Evolutionary conservation across 2,329 filamentous ascomycete genomes (phyloP).

Genomic region (Arthrinium puccinioides): DNA sequence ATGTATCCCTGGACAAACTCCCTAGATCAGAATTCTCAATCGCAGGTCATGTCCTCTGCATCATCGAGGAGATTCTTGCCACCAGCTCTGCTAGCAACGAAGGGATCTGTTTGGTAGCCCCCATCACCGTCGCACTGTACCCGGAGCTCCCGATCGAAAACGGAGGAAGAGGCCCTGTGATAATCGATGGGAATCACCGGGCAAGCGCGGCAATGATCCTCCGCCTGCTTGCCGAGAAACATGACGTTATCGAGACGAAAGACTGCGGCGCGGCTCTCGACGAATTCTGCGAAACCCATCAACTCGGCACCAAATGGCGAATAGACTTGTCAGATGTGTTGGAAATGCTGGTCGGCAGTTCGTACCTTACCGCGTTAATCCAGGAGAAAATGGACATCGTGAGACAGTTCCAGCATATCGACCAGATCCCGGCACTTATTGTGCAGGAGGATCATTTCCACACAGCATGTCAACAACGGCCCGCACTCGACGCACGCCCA

Average conservation of each 20-base stretch:
- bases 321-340: background rate
- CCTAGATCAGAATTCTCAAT: background rate
- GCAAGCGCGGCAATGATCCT: background rate
- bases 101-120: background rate
- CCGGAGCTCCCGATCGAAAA: no score
- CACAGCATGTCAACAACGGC: background rate
- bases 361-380: background rate
- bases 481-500: background rate
- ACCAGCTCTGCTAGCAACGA: background rate
- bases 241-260: background rate
- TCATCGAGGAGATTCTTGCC: background rate
- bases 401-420: background rate
- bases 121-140: background rate
- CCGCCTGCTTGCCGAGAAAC: background rate
- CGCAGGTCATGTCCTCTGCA: background rate
- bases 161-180: no score
- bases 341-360: background rate
- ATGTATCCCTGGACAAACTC: background rate
- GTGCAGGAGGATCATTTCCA: background rate
- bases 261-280: background rate
- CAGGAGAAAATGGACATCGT: background rate
- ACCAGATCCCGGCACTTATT: background rate
- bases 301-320: background rate
- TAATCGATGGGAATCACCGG: background rate
- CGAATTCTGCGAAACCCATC: background rate